Evolutionary conservation across 2,329 filamentous ascomycete genomes (phyloP).

Genomic region (Aspergillus thermomutatus): DNA sequence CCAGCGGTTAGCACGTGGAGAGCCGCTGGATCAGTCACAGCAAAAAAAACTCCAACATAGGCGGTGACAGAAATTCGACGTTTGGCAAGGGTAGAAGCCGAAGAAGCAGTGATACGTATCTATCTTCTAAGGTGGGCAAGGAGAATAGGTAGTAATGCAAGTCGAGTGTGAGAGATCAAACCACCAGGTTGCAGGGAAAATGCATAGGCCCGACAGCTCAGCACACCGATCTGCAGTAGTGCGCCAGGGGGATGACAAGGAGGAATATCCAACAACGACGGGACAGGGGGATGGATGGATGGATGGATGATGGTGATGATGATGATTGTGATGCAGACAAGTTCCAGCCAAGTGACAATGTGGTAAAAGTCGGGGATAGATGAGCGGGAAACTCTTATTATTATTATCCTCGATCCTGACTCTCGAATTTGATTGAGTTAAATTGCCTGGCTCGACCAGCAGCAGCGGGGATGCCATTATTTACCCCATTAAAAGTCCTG

Average conservation of each 20-base stretch:
- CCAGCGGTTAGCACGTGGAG: slow-evolving; percentile 24
- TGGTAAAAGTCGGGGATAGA: neutral
- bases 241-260: slow-evolving; percentile 8
- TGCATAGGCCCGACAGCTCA: slow-evolving; percentile 22
- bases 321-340: neutral
- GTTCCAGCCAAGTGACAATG: neutral
- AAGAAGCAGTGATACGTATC: neutral
- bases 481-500: neutral
- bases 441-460: neutral
- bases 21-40: slow-evolving; percentile 14
- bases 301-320: neutral
- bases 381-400: neutral
- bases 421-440: neutral
- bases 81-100: neutral
- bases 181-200: slow-evolving; percentile 10
- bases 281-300: slow-evolving; percentile 1
- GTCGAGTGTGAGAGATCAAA: neutral
- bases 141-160: slow-evolving; percentile 1
- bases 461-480: neutral
- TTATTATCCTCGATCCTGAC: neutral
- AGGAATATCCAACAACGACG: slow-evolving; percentile 3
- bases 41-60: slow-evolving; percentile 1
- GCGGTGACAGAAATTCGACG: slow-evolving; percentile 3
- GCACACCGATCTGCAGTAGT: slow-evolving; percentile 18
- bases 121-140: neutral